These are phyloP conservation scores for Paraphoma sp. DNA, from an alignment of 2,329 filamentous ascomycete genomes.

Conservation along the genomic window DNA sequence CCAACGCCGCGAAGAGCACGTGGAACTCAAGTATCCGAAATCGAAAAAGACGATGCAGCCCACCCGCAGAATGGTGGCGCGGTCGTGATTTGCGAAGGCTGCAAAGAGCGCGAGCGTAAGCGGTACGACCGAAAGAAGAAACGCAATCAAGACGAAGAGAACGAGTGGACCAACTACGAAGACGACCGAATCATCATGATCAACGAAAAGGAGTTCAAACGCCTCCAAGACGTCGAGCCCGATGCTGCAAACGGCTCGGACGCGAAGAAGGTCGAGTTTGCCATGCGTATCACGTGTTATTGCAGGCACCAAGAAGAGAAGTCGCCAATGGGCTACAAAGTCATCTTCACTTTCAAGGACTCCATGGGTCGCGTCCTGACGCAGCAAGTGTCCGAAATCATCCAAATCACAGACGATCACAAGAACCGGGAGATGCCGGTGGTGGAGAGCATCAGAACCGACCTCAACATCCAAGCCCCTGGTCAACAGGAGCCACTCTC, in stretches of 20 bases:
- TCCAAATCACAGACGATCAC: constrained; percentile 98
- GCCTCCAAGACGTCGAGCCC: constrained; percentile 35
- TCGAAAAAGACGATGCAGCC: constrained; percentile 67
- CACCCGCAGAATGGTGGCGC: constrained; percentile 89
- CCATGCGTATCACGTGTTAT: constrained; percentile 97
- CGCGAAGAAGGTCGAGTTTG: constrained; percentile 79
- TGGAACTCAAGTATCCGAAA: constrained; percentile 51
- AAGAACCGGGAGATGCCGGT: constrained; percentile 64
- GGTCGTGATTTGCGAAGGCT: constrained; percentile 89
- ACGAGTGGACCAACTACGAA: constrained; percentile 69
- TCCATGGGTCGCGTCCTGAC: constrained; percentile 76
- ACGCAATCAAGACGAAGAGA: constrained; percentile 84
- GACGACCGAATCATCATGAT: constrained; percentile 52
- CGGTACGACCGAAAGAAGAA: constrained; percentile 93
- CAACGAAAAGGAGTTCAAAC: constrained; percentile 48
- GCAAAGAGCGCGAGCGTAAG: constrained; percentile 89
- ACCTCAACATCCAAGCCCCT: constrained; percentile 26
- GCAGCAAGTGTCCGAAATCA: constrained; percentile 77
- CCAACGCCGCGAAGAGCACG: constrained; percentile 45
- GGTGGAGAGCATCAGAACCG: constrained; percentile 25
- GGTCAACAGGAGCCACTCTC: constrained; percentile 17
- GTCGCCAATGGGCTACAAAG: constrained; percentile 73
- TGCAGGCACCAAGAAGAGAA: constrained; percentile 96
- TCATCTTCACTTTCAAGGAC: constrained; percentile 95
- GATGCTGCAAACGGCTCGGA: constrained; percentile 24